A percentile compares a stretch with the other conserved stretches of the same genome.
Conservation (phyloP, 495 filamentous ascomycete genomes). For the Hypoxylon intermedium region DNA sequence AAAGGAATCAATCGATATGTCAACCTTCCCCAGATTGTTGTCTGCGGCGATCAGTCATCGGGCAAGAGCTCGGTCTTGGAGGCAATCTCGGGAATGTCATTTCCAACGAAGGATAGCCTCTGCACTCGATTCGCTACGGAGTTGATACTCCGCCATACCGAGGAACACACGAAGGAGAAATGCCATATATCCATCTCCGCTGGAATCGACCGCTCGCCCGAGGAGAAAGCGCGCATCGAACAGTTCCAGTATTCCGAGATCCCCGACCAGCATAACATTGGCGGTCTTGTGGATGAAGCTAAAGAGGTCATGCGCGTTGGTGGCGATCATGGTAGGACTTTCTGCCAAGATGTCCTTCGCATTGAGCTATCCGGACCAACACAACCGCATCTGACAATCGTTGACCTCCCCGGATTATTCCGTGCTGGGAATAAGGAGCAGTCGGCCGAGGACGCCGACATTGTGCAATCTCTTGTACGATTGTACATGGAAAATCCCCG, state of each 20-base stretch:
- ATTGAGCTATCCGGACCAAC: conserved; percentile 70
- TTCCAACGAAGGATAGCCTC: conserved; percentile 65
- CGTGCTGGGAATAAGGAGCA: conserved; percentile 60
- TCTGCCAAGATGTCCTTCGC: conserved; percentile 71
- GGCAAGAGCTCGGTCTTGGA: conserved; percentile 79
- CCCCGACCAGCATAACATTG: conserved; percentile 45
- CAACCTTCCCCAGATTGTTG: conserved; percentile 70
- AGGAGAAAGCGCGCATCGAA: conserved; percentile 34
- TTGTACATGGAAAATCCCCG: conserved; percentile 66
- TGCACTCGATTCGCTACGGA: conserved; percentile 75
- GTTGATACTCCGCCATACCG: conserved; percentile 57
- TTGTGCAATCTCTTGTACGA: conserved; percentile 61
- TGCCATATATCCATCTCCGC: conserved; percentile 57
- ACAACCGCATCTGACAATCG: conserved; percentile 69
- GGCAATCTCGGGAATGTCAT: conserved; percentile 73
- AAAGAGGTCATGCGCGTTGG: conserved; percentile 61
- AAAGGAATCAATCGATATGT: conserved; percentile 63
- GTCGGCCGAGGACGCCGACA: conserved; percentile 53
- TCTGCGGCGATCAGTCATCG: conserved; percentile 73
- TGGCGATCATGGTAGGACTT: conserved; percentile 49
- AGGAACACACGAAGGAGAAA: conserved; percentile 37
- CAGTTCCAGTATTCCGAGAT: conserved; percentile 40
- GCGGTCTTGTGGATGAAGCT: conserved; percentile 55
- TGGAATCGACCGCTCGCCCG: conserved; percentile 30
- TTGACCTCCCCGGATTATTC: conserved; percentile 74